These are phyloP conservation scores for Glutinoglossum americanum DNA, from an alignment of 495 filamentous ascomycete genomes.

Conservation along the genomic window DNA sequence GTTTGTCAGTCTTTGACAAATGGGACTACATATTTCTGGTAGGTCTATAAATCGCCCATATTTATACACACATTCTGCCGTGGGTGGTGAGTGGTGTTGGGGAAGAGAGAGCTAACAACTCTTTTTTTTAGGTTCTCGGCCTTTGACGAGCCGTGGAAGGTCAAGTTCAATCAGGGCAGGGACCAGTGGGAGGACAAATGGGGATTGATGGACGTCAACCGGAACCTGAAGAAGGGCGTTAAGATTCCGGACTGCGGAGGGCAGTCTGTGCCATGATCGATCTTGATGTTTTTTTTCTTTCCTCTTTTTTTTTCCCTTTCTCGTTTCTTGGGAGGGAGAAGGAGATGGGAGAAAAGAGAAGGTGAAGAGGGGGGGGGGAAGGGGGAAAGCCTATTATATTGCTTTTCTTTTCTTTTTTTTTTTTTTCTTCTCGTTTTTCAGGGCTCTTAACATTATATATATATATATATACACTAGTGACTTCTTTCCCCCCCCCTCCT, in stretches of 20 bases:
- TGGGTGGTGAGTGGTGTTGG: no score
- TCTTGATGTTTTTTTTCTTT: not conserved
- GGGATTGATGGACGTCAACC: slow-evolving; percentile 75
- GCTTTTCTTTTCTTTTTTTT: no score
- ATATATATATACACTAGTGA: no score
- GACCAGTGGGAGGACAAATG: slow-evolving; percentile 90
- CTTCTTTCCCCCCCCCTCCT: no score
- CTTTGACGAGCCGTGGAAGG: slow-evolving; percentile 93
- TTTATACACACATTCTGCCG: not conserved
- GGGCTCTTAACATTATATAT: no score
- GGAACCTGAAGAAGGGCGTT: slow-evolving; percentile 67
- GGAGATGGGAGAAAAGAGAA: no score
- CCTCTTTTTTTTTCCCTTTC: no score
- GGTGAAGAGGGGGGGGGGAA: no score
- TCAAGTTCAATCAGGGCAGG: slow-evolving; percentile 40
- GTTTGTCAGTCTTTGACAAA: slow-evolving; percentile 61
- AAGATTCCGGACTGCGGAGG: slow-evolving; percentile 78
- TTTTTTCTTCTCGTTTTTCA: no score
- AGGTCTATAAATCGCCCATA: slow-evolving; percentile 11
- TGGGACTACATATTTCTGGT: slow-evolving; percentile 87
- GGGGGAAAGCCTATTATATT: no score
- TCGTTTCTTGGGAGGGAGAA: no score
- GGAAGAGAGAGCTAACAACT: not conserved
- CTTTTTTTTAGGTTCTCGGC: slow-evolving; percentile 49
- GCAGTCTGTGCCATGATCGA: slow-evolving; percentile 24